phyloP scores from a whole-genome alignment of 805 yeast genomes.

The Cyberlindnera japonica region DNA sequence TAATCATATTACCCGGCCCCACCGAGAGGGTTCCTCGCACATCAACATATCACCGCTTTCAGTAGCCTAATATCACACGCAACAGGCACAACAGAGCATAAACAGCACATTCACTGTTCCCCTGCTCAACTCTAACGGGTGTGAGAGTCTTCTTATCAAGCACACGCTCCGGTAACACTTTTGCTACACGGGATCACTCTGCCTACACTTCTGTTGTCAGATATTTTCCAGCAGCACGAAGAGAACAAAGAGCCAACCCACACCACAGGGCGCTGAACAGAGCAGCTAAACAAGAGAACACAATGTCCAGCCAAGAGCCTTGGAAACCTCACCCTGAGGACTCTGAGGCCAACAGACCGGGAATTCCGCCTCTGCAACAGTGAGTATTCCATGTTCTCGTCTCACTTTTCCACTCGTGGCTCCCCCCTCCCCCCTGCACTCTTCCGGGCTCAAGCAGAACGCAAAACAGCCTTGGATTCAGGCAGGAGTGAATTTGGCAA shows the following conservation, averaged over 20 bases:
- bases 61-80: neutral
- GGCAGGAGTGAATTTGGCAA: no score
- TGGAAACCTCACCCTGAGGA: conserved; percentile 27
- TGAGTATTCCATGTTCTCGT: conserved; percentile 21
- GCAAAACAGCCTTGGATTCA: neutral
- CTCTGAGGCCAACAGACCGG: conserved; percentile 25
- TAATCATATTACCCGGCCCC: conserved; percentile 3
- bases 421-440: neutral
- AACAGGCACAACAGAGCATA: neutral
- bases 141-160: no score
- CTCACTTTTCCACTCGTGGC: neutral
- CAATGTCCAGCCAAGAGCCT: conserved; percentile 24
- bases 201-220: no score
- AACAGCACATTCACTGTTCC: neutral
- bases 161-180: no score
- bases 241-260: conserved; percentile 1
- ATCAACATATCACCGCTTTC: conserved; percentile 1
- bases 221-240: no score
- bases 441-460: no score
- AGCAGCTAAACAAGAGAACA: neutral
- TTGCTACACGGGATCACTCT: no score
- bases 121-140: no score
- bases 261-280: conserved; percentile 1
- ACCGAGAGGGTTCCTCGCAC: neutral
- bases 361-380: conserved; percentile 29